A percentile compares a stretch with the other conserved stretches of the same genome.
phyloP scores from a whole-genome alignment of 2,329 filamentous ascomycete genomes.

The Aspergillus vadensis region DNA sequence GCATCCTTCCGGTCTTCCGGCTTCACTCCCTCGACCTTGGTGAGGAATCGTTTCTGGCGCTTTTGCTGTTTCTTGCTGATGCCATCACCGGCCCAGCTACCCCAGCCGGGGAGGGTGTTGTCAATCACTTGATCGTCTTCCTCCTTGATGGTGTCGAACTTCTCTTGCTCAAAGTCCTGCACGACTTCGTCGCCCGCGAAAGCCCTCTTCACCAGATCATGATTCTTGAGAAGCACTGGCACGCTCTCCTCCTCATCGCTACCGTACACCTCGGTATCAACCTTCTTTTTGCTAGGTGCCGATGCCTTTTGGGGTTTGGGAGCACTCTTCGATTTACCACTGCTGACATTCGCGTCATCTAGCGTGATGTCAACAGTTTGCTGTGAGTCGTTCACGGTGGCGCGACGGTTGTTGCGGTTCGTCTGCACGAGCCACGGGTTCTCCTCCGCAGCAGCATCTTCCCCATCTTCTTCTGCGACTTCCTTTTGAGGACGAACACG shows the following conservation, averaged over 20 bases:
- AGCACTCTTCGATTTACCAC: constrained; percentile 17
- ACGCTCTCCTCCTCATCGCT: constrained; percentile 46
- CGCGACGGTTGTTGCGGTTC: constrained; percentile 36
- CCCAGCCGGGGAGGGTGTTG: constrained; percentile 91
- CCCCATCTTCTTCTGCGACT: constrained; percentile 15
- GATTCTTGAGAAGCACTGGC: constrained; percentile 51
- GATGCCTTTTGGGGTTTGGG: constrained; percentile 25
- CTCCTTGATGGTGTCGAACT: constrained; percentile 67
- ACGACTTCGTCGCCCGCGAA: constrained; percentile 88
- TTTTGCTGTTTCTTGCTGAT: constrained; percentile 70
- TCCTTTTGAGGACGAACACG: constrained; percentile 17
- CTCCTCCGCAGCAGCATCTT: constrained; percentile 30
- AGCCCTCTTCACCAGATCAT: constrained; percentile 73
- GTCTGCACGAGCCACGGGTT: constrained; percentile 44
- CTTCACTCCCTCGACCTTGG: constrained; percentile 67
- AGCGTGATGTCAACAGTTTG: constrained; percentile 38
- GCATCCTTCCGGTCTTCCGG: constrained; percentile 77
- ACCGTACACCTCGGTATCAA: constrained; percentile 44
- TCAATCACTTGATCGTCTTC: constrained; percentile 83
- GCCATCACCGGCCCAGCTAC: constrained; percentile 84
- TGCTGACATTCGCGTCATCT: constrained; percentile 24
- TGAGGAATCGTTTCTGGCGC: constrained; percentile 54
- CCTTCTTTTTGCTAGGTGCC: constrained; percentile 18
- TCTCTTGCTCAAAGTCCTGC: constrained; percentile 78
- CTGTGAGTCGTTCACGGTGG: constrained; percentile 28